A percentile compares a stretch with the other conserved stretches of the same genome.
These are phyloP conservation scores for Colletotrichum higginsianum DNA, from an alignment of 2,329 filamentous ascomycete genomes.

Conservation along the genomic window DNA sequence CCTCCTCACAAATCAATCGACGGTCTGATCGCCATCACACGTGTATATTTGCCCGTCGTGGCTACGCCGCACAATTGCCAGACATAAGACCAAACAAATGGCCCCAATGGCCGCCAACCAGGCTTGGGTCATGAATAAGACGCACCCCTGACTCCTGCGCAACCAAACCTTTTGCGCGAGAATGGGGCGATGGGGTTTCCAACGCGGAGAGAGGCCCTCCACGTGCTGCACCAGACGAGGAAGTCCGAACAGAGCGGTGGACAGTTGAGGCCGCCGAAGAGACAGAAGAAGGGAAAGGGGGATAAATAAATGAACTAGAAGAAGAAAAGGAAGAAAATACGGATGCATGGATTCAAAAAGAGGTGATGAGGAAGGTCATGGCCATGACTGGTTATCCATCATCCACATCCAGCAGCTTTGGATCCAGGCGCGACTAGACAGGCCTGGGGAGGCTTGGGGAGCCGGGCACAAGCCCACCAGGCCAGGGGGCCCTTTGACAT, in stretches of 20 bases:
- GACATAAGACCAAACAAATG: conserved; percentile 7
- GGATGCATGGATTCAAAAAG: too few species aligned
- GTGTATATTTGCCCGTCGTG: conserved; percentile 6
- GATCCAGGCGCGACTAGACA: not conserved
- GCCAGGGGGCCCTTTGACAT: conserved; percentile 3
- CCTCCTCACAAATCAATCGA: not conserved
- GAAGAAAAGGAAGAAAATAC: not conserved
- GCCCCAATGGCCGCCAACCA: not conserved
- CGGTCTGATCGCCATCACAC: conserved; percentile 15
- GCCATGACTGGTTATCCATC: not conserved
- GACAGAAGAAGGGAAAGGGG: not conserved
- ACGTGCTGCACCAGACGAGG: not conserved
- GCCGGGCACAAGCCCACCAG: conserved; percentile 8
- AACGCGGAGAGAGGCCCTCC: not conserved
- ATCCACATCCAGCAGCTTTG: not conserved
- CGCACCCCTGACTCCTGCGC: not conserved
- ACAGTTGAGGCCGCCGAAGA: not conserved
- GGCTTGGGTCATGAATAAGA: not conserved
- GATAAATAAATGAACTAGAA: too few species aligned
- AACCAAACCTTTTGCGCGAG: not conserved
- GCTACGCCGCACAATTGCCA: conserved; percentile 3
- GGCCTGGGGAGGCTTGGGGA: not conserved
- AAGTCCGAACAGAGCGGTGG: not conserved
- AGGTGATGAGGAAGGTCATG: not conserved
- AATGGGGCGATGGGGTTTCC: not conserved